Evolutionary conservation across 2,329 filamentous ascomycete genomes (phyloP).

Genomic region (Nakataea oryzae): DNA sequence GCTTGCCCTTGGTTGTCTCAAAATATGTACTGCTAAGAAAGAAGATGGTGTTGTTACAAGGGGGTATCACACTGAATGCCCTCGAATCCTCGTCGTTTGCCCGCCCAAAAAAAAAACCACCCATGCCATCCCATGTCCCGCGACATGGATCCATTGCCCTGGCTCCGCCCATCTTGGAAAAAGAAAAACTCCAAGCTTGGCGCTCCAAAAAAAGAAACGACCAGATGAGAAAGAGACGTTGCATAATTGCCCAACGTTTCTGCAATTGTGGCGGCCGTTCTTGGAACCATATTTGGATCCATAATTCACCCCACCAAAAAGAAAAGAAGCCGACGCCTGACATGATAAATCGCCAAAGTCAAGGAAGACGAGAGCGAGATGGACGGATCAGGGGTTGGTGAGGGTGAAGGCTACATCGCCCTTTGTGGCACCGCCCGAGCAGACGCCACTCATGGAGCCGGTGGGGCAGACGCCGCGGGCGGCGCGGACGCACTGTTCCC

Average conservation of each 20-base stretch:
- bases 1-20: background rate
- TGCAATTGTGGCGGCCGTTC: too few species aligned
- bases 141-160: background rate
- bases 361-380: background rate
- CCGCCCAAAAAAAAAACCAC: too few species aligned
- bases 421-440: constrained; percentile 33
- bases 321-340: background rate
- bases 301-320: background rate
- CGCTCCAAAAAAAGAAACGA: background rate
- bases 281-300: background rate
- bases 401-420: constrained; percentile 34
- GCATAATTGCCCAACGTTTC: background rate
- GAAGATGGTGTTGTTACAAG: background rate
- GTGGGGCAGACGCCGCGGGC: constrained; percentile 39
- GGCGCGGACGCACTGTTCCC: constrained; percentile 43
- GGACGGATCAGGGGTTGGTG: constrained; percentile 13
- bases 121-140: background rate
- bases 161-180: too few species aligned
- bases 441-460: constrained; percentile 34
- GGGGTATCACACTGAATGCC: background rate
- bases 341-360: background rate
- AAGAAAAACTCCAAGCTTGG: too few species aligned
- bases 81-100: too few species aligned
- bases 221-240: background rate
- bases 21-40: constrained; percentile 4